Conservation (phyloP, 768 basidiomycete species). For the Steccherinum ochraceum region DNA sequence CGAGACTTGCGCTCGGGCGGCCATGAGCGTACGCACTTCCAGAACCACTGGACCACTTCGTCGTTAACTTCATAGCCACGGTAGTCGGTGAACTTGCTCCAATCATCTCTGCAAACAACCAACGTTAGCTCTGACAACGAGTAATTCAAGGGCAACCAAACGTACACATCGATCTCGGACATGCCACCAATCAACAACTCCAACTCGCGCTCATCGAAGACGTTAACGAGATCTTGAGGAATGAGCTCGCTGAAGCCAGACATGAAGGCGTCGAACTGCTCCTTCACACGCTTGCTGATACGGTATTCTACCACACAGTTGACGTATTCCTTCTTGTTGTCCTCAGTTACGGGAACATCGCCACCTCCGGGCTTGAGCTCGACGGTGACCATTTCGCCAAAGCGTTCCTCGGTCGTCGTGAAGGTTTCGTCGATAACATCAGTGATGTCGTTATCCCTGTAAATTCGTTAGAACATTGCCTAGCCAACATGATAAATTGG, state of each 20-base stretch:
- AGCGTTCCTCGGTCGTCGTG: constrained; percentile 93
- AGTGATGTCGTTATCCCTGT: constrained; percentile 95
- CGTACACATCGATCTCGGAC: constrained; percentile 98
- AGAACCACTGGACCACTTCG: constrained; percentile 99
- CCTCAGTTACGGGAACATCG: constrained; percentile 85
- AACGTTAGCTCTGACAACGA: constrained; percentile 3
- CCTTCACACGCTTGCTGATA: constrained; percentile 94
- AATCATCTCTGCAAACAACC: constrained; percentile 64
- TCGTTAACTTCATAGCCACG: constrained; percentile 93
- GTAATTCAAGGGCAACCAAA: constrained; percentile 14
- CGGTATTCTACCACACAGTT: constrained; percentile 94
- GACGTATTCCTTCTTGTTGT: constrained; percentile 99
- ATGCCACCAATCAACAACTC: constrained; percentile 98
- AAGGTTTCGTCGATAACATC: constrained; percentile 98
- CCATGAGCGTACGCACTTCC: constrained; percentile 98
- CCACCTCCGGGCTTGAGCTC: constrained; percentile 88
- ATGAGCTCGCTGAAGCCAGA: constrained; percentile 99
- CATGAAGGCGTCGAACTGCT: constrained; percentile 99
- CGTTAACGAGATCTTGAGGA: constrained; percentile 94
- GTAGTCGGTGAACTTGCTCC: constrained; percentile 99
- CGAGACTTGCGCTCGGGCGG: constrained; percentile 97
- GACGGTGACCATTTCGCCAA: constrained; percentile 96
- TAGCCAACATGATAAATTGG: background rate
- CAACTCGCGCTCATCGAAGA: constrained; percentile 97
- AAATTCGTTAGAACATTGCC: background rate